Base-by-base conservation (phyloP, 805 yeast species). In the Candida easanensis region DNA sequence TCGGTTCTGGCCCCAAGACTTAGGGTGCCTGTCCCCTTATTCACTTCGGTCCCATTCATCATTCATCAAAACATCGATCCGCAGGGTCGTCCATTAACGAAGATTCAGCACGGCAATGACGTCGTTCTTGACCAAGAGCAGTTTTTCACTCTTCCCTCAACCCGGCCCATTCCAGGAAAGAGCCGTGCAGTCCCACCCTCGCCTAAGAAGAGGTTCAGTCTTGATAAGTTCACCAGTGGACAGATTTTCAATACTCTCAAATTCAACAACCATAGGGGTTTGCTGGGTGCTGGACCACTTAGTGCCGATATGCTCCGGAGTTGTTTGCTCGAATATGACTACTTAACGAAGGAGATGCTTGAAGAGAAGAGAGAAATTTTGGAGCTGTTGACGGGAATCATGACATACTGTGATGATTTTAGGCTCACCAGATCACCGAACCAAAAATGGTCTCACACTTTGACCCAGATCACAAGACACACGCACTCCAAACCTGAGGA, bases 291-390 rank as follows among this genome's bases (percentile, higher is more conserved):
- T 11, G 39, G 46, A 3, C 10, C 11, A 9, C 27, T 45, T 27
- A 44, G 47, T 13, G 44, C 47, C 3, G 53, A 49, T 25, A 44
- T 46, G 38, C 27, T 49, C 9, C 39, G 53, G 8, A 36, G 40
- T 20, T 19, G 22, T 3, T 18, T 49, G n/a, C 9, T 49, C 15
- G 41, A 41, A 15, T 5, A n/a, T 11, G 36, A 46, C 30, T 20
- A 17, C 11, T 35, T 46, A 7, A 30, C 33, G 6, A 16, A 4
- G 2, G 33, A 26, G 4, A n/a, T 19, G 25, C 20, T 49, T 21
- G 14, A 9, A 4, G 33, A 39, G 28, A 35, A n/a, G 27, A 18
- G 20, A 13, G 6, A 9, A 7, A 26, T 22, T 25, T 18, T 49
- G 37, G 33, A 39, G 18, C 4, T 41, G 5, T 18, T 49, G 22